Conservation (phyloP, 306 rosid species). For the Prunus campanulata region DNA sequence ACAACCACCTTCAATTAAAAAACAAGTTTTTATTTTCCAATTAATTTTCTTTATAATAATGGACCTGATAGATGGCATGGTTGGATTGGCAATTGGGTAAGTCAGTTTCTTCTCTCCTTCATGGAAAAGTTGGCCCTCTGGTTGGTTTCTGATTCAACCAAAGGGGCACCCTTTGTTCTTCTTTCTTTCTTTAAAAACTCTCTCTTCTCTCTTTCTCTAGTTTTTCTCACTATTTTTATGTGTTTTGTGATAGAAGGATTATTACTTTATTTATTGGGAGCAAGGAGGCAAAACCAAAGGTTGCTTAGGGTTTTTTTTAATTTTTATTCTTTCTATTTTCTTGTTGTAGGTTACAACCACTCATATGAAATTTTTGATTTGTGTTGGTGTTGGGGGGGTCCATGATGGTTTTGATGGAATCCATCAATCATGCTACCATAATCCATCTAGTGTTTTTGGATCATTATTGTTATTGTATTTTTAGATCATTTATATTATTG, state of each 20-base stretch:
- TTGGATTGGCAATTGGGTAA: slow-evolving; percentile 15
- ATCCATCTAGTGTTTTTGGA: background rate
- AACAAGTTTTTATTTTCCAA: background rate
- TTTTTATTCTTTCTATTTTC: background rate
- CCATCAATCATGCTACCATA: background rate
- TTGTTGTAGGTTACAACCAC: background rate
- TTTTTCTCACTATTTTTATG: background rate
- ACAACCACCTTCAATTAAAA: background rate
- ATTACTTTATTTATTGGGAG: background rate
- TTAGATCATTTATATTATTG: background rate
- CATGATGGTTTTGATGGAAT: background rate
- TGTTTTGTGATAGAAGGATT: background rate
- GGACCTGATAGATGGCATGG: slow-evolving; percentile 37
- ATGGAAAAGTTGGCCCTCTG: slow-evolving; percentile 19
- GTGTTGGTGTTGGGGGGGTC: slow-evolving; percentile 3
- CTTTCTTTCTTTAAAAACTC: background rate
- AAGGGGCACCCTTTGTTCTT: slow-evolving; percentile 1
- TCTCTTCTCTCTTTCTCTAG: background rate
- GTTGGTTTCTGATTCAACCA: slow-evolving; percentile 27
- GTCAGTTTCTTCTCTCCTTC: slow-evolving; percentile 1
- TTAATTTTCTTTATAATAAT: background rate
- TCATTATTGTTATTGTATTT: background rate
- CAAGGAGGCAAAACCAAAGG: background rate
- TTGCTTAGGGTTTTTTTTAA: background rate
- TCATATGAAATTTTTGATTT: background rate